Evolutionary conservation across 140 eudicot genomes (phyloP).

Genomic region (Anethum foeniculum): DNA sequence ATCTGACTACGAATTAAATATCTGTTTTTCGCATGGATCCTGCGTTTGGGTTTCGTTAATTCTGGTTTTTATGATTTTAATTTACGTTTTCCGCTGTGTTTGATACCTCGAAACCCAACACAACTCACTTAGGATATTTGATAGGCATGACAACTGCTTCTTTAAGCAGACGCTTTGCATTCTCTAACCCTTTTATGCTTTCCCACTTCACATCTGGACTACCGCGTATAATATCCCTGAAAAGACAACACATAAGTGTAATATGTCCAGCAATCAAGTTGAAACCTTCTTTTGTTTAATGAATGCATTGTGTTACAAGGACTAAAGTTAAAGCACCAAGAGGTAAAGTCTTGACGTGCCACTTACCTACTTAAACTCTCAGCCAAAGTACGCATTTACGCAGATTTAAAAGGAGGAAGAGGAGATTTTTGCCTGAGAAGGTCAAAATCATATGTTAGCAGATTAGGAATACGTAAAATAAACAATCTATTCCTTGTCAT

Average conservation of each 20-base stretch:
- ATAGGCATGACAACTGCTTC: slow-evolving; percentile 99
- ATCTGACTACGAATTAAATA: no score
- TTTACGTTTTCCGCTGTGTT: no score
- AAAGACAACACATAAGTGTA: not conserved
- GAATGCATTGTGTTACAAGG: not conserved
- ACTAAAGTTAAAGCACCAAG: not conserved
- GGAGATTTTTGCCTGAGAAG: slow-evolving; percentile 61
- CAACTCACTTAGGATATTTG: slow-evolving; percentile 82
- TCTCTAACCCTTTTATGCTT: slow-evolving; percentile 88
- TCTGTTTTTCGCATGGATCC: no score
- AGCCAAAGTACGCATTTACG: slow-evolving; percentile 89
- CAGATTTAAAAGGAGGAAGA: slow-evolving; percentile 90
- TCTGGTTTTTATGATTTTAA: no score
- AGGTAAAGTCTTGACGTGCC: not conserved
- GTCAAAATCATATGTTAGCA: slow-evolving; percentile 15
- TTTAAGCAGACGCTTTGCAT: slow-evolving; percentile 94
- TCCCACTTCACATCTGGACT: slow-evolving; percentile 99
- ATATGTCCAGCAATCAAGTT: not conserved
- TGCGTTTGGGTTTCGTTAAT: no score
- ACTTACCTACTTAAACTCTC: slow-evolving; percentile 87
- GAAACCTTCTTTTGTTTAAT: slow-evolving; percentile 4
- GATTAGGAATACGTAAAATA: not conserved
- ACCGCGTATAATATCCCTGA: slow-evolving; percentile 91
- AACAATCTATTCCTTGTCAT: not conserved
- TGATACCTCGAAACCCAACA: no score